Evolutionary conservation across 2,329 filamentous ascomycete species (phyloP), one percentile per base, ranked within the genome.

Genomic region (Stachybotrys elegans): DNA sequence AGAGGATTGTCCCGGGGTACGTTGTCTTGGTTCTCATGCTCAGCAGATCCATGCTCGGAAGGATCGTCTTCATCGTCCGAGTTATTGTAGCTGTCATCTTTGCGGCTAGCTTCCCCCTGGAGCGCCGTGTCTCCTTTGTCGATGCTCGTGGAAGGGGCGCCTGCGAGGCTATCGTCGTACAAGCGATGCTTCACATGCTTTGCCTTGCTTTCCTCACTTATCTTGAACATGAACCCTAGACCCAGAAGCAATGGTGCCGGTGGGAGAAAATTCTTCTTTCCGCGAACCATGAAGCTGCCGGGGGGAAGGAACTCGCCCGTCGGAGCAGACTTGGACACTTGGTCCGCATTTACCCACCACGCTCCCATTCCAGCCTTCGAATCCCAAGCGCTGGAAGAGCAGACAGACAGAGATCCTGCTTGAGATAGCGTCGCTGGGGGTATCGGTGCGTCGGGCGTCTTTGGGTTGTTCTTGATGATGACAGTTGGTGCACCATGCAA

Each of bases 331-430:
- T 97, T 97, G 9, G 87, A 89, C 0, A 98, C 88, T 62, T 97
- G 91, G 43, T 92, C 84, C 2, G 88, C 85, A 49, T 84, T 83
- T 0, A 94, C 92, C 93, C 93, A 98, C 85, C 88, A 98, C 8
- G 92, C 91, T 16, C 87, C 85, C 87, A 97, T 95, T 14, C 89
- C 81, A 8, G 92, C 92, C 64, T 98, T 98, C 2, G 88, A 92
- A 48, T 97, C 93, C 93, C 93, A 98, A 0, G 92, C 93, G 45
- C 75, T 84, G 1, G 90, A 96, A 8, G 88, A 86, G 49, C 88
- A 88, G 5, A 98, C 86, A 0, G 86, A 83, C 22, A 96, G 69
- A 36, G 84, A 84, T 0, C 93, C 93, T 4, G 93, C 93, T 67
- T 98, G 93, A 0, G 88, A 86, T 3, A 98, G 69, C 0, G 93